Conservation (phyloP, 208 protist species). For the Acanthamoeba lenticulata region DNA sequence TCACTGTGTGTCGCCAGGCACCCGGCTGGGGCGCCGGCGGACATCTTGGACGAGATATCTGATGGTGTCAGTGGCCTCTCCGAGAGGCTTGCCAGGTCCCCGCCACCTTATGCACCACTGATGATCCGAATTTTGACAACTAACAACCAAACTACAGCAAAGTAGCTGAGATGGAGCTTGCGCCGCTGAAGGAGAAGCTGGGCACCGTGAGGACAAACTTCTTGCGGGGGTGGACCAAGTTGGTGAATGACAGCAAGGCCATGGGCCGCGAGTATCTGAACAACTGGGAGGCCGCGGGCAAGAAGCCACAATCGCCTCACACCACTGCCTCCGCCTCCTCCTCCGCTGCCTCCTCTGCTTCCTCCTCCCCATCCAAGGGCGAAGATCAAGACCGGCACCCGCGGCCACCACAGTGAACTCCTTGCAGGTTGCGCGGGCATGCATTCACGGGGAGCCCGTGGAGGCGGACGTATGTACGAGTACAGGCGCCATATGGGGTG, state of each 20-base stretch:
- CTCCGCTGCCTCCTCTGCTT: too few relatives aligned
- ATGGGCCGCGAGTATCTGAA: neutral
- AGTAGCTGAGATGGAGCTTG: conserved; percentile 7
- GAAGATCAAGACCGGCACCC: neutral
- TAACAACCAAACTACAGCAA: neutral
- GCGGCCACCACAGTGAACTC: neutral
- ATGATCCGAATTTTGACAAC: neutral
- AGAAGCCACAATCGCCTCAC: neutral
- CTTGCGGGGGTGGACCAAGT: conserved; percentile 35
- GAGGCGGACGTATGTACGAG: too few relatives aligned
- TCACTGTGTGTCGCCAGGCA: neutral
- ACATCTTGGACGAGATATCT: conserved; percentile 35
- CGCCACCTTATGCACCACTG: neutral
- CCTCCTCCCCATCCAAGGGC: neutral
- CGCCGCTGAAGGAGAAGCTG: neutral
- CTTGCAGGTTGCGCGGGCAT: neutral
- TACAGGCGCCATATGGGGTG: too few relatives aligned
- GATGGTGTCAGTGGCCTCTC: conserved; percentile 5
- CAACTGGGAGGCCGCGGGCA: neutral
- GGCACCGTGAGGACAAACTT: neutral
- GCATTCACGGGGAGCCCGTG: too few relatives aligned
- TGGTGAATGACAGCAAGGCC: conserved; percentile 6
- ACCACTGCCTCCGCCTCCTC: neutral
- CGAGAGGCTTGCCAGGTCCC: neutral
- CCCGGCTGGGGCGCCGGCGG: neutral